A percentile compares a stretch with the other conserved stretches of the same genome.
Conservation (phyloP, 1,284 basidiomycete species). For the Porogramme epimiltina region DNA sequence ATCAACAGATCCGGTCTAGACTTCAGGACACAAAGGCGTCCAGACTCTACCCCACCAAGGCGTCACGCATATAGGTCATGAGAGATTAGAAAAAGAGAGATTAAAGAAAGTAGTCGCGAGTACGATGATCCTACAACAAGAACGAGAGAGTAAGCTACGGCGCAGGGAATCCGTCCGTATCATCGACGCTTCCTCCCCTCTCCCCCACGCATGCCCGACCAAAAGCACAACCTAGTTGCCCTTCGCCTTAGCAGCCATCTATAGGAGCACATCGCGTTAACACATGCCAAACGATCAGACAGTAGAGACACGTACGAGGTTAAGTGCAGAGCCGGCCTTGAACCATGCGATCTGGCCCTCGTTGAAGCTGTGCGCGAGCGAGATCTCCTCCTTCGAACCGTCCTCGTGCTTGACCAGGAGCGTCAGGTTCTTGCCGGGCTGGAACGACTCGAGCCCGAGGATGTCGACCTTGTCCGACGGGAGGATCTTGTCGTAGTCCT, state of each 20-base stretch:
- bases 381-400: constrained; percentile 72
- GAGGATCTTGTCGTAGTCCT: constrained; percentile 88
- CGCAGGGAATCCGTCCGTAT: constrained; percentile 9
- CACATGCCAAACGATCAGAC: background rate
- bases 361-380: constrained; percentile 82
- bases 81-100: constrained; percentile 16
- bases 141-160: constrained; percentile 15
- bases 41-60: too few species aligned
- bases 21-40: too few species aligned
- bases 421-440: constrained; percentile 87
- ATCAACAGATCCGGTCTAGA: too few species aligned
- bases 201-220: background rate
- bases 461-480: constrained; percentile 87
- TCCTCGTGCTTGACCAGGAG: constrained; percentile 82
- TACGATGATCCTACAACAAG: constrained; percentile 20
- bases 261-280: background rate
- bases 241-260: constrained; percentile 62
- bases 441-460: constrained; percentile 80
- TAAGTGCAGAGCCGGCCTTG: constrained; percentile 89
- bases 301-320: constrained; percentile 56
- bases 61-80: constrained; percentile 8
- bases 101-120: constrained; percentile 21
- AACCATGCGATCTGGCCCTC: constrained; percentile 94
- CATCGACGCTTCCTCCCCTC: constrained; percentile 7
- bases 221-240: constrained; percentile 8